Evolutionary conservation across 805 yeast genomes (phyloP), one percentile per base, ranked within the genome.

Genomic region (Yarrowia alimentaria): DNA sequence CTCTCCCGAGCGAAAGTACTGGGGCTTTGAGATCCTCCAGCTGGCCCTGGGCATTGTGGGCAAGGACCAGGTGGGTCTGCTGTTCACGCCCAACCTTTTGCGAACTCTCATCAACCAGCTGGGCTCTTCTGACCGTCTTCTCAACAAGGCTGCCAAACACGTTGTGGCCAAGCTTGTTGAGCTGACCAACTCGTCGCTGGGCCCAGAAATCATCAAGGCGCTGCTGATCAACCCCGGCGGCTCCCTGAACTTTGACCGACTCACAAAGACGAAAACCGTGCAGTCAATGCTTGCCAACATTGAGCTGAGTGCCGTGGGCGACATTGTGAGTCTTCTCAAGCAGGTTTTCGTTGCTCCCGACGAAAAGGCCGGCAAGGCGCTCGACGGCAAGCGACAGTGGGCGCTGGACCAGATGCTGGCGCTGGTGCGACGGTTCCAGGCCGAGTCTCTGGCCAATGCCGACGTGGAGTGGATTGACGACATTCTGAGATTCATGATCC

Each of bases 1-100:
- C 0, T 88, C 96, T 1, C 78, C 82, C 24, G 97, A 90, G 64
- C 73, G 96, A 53, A 91, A 90, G 64, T 85, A 75, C 64, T 78
- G 87, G 77, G 98, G 96, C 0, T 79, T 90, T 59, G 85, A 85
- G 58, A 75, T 89, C 9, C 79, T 90, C 55, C 72, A 68, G 32
- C 68, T 73, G 47, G 72, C 80, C 51, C 62, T 81, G 6, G 61
- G 64, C 33, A 52, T 55, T 6, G 57, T 64, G 6, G 56, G 64
- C 2, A 51, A 61, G 9, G 56, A 64, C 1, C 34, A 55, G 18
- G 51, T 64, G 10, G 47, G 32, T 7, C 28, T 45, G 6, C 42
- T 70, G 8, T 56, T 69, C 31, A 55, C 63, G 11, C 59, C 63
- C 6, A 86, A 88, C 61, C 70, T 90, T 22, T 64, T 83, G 69